Conservation (phyloP, 352 stramenopile genomes). For the Phytophthora podocarpi region DNA sequence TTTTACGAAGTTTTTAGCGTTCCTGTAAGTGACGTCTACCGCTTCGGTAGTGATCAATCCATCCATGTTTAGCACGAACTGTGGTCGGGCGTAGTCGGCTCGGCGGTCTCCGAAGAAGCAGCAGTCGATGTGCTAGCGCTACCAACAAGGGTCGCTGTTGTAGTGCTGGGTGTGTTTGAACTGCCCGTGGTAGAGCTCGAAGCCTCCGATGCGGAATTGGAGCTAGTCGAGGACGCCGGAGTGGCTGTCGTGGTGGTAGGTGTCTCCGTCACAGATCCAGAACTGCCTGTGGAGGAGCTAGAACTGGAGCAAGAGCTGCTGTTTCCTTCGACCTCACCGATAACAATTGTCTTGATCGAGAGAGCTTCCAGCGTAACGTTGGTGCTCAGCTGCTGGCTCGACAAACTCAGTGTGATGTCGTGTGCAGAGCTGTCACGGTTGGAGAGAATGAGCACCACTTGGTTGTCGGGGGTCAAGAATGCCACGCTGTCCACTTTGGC, state of each 20-base stretch:
- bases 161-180: conserved; percentile 2
- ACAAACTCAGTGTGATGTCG: conserved; percentile 42
- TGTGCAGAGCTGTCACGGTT: conserved; percentile 53
- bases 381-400: conserved; percentile 38
- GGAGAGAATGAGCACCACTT: conserved; percentile 53
- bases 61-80: conserved; percentile 31
- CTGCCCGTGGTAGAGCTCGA: conserved; percentile 5
- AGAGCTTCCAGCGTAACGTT: conserved; percentile 47
- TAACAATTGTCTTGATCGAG: conserved; percentile 56
- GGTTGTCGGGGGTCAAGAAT: conserved; percentile 53
- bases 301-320: conserved; percentile 12
- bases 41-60: conserved; percentile 7
- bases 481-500: conserved; percentile 51
- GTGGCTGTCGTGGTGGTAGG: conserved; percentile 9
- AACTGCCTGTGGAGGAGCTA: background rate
- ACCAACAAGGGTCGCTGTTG: background rate
- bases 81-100: conserved; percentile 27
- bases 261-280: conserved; percentile 11
- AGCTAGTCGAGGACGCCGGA: background rate
- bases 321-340: conserved; percentile 35
- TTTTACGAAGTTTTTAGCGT: too few species aligned
- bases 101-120: conserved; percentile 13
- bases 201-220: conserved; percentile 3
- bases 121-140: conserved; percentile 5
- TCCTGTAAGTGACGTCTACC: too few species aligned